Conservation (phyloP, 345 rosid genomes). For the Punica granatum region DNA sequence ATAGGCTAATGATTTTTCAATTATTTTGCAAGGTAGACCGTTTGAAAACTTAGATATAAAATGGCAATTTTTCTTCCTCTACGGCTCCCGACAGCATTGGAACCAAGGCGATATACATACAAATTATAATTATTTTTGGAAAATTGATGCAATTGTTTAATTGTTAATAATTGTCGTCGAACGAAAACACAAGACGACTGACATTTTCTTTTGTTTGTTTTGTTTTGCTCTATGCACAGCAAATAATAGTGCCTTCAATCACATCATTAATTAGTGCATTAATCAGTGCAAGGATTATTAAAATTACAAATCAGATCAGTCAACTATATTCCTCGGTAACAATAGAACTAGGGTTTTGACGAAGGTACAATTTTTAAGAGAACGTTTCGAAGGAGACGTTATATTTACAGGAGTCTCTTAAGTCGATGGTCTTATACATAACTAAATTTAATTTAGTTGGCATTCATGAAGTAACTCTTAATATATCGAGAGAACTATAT, state of each 20-base stretch:
- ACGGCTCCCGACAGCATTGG: slow-evolving; percentile 41
- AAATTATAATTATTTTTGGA: neutral
- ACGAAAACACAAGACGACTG: neutral
- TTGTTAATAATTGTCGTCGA: neutral
- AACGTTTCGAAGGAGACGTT: no score
- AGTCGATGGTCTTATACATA: no score
- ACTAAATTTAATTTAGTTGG: no score
- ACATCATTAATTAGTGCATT: neutral
- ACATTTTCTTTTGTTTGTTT: neutral
- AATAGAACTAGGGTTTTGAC: neutral
- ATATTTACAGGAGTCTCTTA: no score
- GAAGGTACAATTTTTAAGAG: neutral
- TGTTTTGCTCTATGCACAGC: neutral
- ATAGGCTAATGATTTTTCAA: no score
- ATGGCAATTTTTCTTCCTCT: slow-evolving; percentile 9
- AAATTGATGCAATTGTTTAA: no score
- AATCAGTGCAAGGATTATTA: neutral
- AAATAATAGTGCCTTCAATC: neutral
- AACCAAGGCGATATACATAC: slow-evolving; percentile 9
- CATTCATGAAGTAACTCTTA: no score
- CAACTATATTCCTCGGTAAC: neutral
- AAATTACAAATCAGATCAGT: neutral
- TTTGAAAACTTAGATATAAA: neutral
- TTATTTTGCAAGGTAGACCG: no score
- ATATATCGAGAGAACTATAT: no score